These are phyloP conservation scores for Claviceps sp. DNA, from an alignment of 2,329 filamentous ascomycete genomes.

Conservation along the genomic window DNA sequence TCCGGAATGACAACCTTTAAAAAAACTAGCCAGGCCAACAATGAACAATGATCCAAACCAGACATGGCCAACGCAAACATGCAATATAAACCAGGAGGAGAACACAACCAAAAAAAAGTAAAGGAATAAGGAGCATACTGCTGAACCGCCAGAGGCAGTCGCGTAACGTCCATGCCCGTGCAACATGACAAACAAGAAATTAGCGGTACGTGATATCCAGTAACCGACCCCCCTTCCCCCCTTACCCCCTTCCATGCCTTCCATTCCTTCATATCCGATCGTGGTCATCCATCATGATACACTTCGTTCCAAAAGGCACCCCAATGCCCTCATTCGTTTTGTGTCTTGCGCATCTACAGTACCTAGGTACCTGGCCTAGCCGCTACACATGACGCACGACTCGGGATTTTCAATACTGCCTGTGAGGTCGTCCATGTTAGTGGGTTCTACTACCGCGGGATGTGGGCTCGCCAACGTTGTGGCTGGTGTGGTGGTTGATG, in stretches of 20 bases:
- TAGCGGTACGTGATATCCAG: constrained; percentile 3
- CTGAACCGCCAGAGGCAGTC: not conserved
- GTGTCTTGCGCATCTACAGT: constrained; percentile 7
- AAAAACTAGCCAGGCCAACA: not conserved
- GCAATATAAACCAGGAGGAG: no score
- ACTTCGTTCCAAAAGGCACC: constrained; percentile 2
- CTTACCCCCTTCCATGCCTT: constrained; percentile 4
- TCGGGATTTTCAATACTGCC: constrained; percentile 96
- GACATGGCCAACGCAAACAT: not conserved
- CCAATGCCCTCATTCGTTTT: not conserved
- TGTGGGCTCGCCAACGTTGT: no score
- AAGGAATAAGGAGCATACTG: not conserved
- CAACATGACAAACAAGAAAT: constrained; percentile 8
- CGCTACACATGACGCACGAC: constrained; percentile 92
- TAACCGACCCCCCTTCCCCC: not conserved
- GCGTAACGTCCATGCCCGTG: not conserved
- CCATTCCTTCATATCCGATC: constrained; percentile 16
- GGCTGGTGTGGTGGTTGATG: not conserved
- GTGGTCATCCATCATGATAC: constrained; percentile 19
- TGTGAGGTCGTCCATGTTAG: constrained; percentile 19
- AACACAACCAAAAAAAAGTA: no score
- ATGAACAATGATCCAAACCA: not conserved
- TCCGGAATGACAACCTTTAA: not conserved
- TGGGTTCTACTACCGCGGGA: no score
- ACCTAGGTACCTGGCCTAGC: constrained; percentile 36